Evolutionary conservation across 495 filamentous ascomycete genomes (phyloP), one percentile per base, ranked within the genome.

Genomic region (Hypoxylon lenormandii): DNA sequence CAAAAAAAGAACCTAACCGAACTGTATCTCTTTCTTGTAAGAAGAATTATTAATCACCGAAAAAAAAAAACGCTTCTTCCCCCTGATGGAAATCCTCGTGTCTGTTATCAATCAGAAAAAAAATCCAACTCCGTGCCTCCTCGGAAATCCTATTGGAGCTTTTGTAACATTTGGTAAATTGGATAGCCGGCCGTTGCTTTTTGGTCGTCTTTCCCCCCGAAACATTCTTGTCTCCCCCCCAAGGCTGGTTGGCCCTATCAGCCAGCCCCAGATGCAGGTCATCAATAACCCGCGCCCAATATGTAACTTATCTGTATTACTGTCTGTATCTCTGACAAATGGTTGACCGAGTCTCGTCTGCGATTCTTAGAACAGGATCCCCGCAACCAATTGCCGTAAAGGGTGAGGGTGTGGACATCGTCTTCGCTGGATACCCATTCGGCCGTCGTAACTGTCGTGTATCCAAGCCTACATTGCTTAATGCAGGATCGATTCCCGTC

Each of bases 251-350:
- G 56, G 52, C 46, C 62, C 57, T 66, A 61, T 66, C 62, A 63
- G 62, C 58, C 51, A 40, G 59, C 51, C 28, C 52, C 57, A 66
- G 53, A 66, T 62, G 62, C 68, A 66, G 58, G 68, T 66, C 68
- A 71, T 71, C 57, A 71, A 66, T 71, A 71, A 63, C 62, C 68
- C 68, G 68, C 52, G 48, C 42, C 54, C 47, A 62, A 26, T 43
- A 10, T 13, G 6, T 42, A 18, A 10, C 26, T 53, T 53, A 40
- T 33, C 30, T 33, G 30, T 33, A 33, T 8, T 33, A 33, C 30
- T 33, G 30, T 33, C 64, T 65, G 43, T 70, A 70, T 65, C 67
- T 70, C 61, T 70, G 61, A 59, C 68, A 71, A 66, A 71, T 71
- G 56, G 47, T 53, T 33, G 67, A 57, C 33, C 48, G 50, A 53